Conservation (phyloP, 208 protist genomes). For the Balamuthia mandrillaris region DNA sequence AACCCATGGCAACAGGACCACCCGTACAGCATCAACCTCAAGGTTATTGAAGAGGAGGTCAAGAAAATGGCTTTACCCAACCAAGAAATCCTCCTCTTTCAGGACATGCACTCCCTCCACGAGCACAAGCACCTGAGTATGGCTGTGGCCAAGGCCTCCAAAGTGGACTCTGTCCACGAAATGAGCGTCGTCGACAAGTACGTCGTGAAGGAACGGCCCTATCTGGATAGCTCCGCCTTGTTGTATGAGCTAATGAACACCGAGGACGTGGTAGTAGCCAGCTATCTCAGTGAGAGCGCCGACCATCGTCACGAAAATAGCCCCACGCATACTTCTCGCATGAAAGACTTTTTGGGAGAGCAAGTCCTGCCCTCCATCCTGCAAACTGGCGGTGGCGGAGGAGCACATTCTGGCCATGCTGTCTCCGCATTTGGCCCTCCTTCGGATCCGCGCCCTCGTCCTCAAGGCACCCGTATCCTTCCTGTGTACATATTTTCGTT, state of each 20-base stretch:
- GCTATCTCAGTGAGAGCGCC: neutral
- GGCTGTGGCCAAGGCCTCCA: neutral
- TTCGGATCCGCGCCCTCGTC: neutral
- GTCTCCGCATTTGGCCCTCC: neutral
- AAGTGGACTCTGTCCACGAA: neutral
- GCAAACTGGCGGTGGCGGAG: too few species aligned
- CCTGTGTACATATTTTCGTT: conserved; percentile 13
- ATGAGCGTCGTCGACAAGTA: neutral
- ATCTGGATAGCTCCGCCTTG: neutral
- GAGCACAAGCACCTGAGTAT: conserved; percentile 15
- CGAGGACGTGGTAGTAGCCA: neutral
- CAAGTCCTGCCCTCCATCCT: neutral
- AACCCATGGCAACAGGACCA: neutral
- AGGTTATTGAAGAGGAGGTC: neutral
- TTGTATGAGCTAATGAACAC: neutral
- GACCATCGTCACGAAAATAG: neutral
- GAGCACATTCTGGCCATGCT: too few species aligned
- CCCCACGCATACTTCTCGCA: neutral
- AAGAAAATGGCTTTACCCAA: neutral
- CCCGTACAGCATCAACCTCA: neutral
- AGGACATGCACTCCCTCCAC: conserved; percentile 8
- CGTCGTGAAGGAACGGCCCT: neutral
- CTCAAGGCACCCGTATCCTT: neutral
- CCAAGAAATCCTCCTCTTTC: neutral
- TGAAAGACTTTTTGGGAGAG: neutral